phyloP scores from a whole-genome alignment of 1,284 basidiomycete species.

The Phellinidium pouzarii region DNA sequence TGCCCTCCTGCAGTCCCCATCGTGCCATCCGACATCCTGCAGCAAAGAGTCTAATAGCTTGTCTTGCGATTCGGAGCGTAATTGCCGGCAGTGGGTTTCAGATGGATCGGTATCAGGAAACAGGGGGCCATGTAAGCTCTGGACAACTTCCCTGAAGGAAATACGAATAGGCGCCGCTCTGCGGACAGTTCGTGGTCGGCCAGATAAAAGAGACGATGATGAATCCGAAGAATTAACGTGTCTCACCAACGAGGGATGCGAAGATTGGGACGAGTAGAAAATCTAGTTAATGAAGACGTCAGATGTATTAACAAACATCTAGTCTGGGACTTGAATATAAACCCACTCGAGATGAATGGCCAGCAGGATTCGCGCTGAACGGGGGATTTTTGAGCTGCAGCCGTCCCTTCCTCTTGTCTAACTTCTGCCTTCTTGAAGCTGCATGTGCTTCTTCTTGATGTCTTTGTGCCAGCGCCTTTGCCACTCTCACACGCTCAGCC shows the following conservation, averaged over 20 bases:
- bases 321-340: too few relatives aligned
- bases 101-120: conserved; percentile 40
- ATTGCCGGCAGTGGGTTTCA: conserved; percentile 24
- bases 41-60: conserved; percentile 46
- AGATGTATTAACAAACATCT: neutral
- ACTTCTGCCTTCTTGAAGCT: neutral
- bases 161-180: neutral
- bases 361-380: neutral
- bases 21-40: conserved; percentile 36
- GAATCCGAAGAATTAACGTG: neutral
- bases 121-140: conserved; percentile 52
- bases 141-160: conserved; percentile 49
- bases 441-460: neutral
- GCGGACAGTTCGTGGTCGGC: neutral
- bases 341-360: neutral
- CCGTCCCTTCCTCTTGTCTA: conserved; percentile 7
- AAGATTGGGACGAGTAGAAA: neutral
- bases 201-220: neutral
- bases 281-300: neutral
- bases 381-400: neutral
- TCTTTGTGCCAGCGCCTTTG: conserved; percentile 30
- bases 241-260: neutral
- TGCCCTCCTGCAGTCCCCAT: conserved; percentile 27
- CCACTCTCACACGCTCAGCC: conserved; percentile 36
- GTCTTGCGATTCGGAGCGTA: conserved; percentile 26